Evolutionary conservation across 441 rosid species (phyloP), one percentile per base, ranked within the genome.

Genomic region (Gossypium armourianum): DNA sequence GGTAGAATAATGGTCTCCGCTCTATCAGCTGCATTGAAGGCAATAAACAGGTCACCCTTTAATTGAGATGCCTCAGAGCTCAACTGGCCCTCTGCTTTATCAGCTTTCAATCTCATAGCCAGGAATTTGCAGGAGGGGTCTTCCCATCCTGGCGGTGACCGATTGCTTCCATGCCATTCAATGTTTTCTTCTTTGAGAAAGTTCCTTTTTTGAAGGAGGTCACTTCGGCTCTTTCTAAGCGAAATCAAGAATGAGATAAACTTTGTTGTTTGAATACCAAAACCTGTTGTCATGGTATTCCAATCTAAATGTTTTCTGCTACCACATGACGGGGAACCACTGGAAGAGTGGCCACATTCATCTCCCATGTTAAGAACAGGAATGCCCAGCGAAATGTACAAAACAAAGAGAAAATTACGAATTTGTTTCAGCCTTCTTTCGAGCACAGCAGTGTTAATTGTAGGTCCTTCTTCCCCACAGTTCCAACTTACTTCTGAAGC

Each of bases 321-420:
- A 4, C 59, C 61, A 52, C 83, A 80, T 52, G 86, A 82, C 76
- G 70, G 80, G 53, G 93, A 91, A 36, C 95, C 98, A 0, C 87
- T 77, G 2, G 91, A 77, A 19, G 98, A 91, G 73, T 86, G 80
- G 74, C 97, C 97, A 49, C 92, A 91, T 77, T 93, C 96, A 74
- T 91, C 98, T 70, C 98, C 98, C 96, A 87, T 87, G 83, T 87
- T 90, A 52, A 93, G 93, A 65, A 90, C 85, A 0, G 98, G 98
- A 64, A 88, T 80, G 50, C 97, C 98, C 4, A 87, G 79, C 2
- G 98, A 91, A 72, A 91, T 78, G 79, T 75, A 91, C 52, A 88
- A 78, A 74, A 87, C 78, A 62, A 93, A 91, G 74, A 93, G 81
- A 78, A 85, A 90, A 78, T 90, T 91, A 0, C 95, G 92, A 32